Base-by-base conservation (phyloP, 345 rosid genomes). In the Iberis pinnata region DNA sequence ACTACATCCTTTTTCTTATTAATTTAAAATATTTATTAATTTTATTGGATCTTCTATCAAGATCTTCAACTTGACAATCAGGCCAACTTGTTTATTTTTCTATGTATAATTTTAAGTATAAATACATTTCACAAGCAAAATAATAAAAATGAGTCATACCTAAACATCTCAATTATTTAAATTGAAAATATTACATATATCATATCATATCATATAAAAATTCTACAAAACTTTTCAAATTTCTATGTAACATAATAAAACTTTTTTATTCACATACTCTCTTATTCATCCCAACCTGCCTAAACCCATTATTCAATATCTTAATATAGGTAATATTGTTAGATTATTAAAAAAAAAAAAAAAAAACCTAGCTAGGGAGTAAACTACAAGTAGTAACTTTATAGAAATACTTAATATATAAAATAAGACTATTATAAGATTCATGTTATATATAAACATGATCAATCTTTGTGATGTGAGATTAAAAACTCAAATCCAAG, bases 401-500 rank as follows among this genome's bases (percentile, higher is more conserved):
- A 67, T 52, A 46, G 8, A 46, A 35, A 35, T 53, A 59, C 60
- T 22, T 22, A 22, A 2, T 22, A 22, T 22, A 22, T 22, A 22
- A 12, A 40, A 29, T 18, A 32, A 39, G 37, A 41, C 36, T 29
- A 58, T 11, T 26, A 44, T 13, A 49, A 49, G 56, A 50, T 45
- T 25, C 40, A 65, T 65, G 46, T 57, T 35, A 16, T 43, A 26
- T 4, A 26, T n/a, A n/a, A 33, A 36, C 53, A 66, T 45, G 60
- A 51, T 32, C 9, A 14, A 18, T 32, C 10, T 29, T 16, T 37
- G 18, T 19, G 48, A 18, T 22, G 53, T 51, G 14, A 6, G 10
- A 43, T 35, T 37, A 3, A 41, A 55, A 52, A 49, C 9, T 78
- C 53, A 90, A 69, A 77, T 85, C 97, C 97, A 92, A 40, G 95